Evolutionary conservation across 768 basidiomycete species (phyloP).

Genomic region (Ramaria sp.): DNA sequence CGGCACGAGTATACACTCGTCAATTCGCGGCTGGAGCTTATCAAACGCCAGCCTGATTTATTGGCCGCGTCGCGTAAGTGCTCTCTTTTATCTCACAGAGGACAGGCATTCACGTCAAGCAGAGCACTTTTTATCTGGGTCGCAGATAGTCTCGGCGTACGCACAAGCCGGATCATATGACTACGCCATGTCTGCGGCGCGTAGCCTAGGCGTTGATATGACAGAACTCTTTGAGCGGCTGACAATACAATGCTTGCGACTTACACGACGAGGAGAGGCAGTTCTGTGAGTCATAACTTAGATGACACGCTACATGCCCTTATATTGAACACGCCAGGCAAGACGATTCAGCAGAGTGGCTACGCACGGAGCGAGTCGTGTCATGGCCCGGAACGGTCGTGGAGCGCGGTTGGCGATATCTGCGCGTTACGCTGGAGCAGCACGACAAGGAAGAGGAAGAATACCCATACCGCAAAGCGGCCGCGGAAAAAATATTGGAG

Average conservation of each 20-base stretch:
- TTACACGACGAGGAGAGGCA: conserved; percentile 52
- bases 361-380: conserved; percentile 67
- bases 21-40: conserved; percentile 66
- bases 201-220: conserved; percentile 75
- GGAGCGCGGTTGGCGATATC: conserved; percentile 80
- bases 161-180: conserved; percentile 73
- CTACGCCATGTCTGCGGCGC: conserved; percentile 66
- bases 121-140: conserved; percentile 2
- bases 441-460: conserved; percentile 67
- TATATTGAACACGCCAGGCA: conserved; percentile 30
- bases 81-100: too few relatives aligned
- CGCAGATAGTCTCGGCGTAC: conserved; percentile 56
- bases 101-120: too few relatives aligned
- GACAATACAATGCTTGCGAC: conserved; percentile 66
- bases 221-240: conserved; percentile 72
- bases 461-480: conserved; percentile 65
- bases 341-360: conserved; percentile 71
- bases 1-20: conserved; percentile 69
- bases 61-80: conserved; percentile 48
- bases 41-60: conserved; percentile 47
- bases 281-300: conserved; percentile 36
- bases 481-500: conserved; percentile 66
- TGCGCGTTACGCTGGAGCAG: conserved; percentile 67
- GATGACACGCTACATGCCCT: neutral
- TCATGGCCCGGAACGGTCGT: conserved; percentile 77